Conservation (phyloP, 331 rosid species). For the Cydonia oblonga region DNA sequence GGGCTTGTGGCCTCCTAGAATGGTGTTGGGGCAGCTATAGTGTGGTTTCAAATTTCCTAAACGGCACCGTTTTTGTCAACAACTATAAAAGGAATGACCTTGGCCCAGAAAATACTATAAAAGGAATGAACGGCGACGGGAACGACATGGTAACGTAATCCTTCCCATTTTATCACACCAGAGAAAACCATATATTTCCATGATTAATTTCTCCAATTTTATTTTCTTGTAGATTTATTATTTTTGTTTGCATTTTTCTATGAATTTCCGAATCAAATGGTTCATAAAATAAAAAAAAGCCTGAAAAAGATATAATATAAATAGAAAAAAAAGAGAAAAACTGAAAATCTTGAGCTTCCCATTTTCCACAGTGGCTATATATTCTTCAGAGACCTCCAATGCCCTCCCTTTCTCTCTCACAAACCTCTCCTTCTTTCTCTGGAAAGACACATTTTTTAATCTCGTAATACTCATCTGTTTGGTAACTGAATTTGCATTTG, state of each 20-base stretch:
- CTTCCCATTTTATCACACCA: not conserved
- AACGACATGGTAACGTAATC: conserved; percentile 4
- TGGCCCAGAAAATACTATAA: not conserved
- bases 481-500: conserved; percentile 63
- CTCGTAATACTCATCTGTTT: conserved; percentile 41
- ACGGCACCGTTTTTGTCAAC: not conserved
- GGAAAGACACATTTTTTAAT: conserved; percentile 10
- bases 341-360: conserved; percentile 25
- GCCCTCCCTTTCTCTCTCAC: conserved; percentile 32
- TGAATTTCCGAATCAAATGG: conserved; percentile 2
- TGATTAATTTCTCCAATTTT: too few species aligned
- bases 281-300: not conserved
- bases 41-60: not conserved
- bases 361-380: conserved; percentile 43
- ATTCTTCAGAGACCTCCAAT: conserved; percentile 34
- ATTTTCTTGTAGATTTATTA: not conserved
- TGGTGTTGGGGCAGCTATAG: not conserved
- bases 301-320: too few species aligned
- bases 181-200: not conserved
- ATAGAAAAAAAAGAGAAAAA: not conserved
- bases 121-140: conserved; percentile 28
- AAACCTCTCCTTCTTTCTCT: conserved; percentile 22
- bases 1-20: not conserved
- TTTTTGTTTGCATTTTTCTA: not conserved
- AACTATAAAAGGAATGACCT: not conserved